Evolutionary conservation across 192 early-diverging fungal genomes (phyloP), one percentile per base, ranked within the genome.

Genomic region (Umbelopsis vinacea): DNA sequence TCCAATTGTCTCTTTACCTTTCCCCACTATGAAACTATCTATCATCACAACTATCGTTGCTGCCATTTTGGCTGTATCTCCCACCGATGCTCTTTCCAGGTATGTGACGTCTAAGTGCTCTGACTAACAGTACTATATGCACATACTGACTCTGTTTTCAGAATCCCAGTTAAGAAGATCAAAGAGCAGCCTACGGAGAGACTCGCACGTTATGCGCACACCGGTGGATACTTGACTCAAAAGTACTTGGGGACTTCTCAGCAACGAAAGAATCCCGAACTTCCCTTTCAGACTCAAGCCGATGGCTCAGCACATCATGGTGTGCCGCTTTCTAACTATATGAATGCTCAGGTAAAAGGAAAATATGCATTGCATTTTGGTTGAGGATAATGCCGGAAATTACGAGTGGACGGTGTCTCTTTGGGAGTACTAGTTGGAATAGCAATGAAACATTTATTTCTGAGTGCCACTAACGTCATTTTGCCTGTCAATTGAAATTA

Each of bases 311-410:
- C 85, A 21, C 67, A 85, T 10, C 89, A 89, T 47, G 92, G 91
- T 33, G 87, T 95, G 46, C 94, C 95, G 29, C 84, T 95, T 22
- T 91, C 93, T 45, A 93, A 97, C 86, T 96, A 89, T 78, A 92
- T 94, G 94, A 97, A 99, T 71, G 97, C 96, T 4, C 92, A 93
- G 79, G 87, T 87, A 75, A 77, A 21, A 3, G 11, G 46, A 73
- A 43, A 73, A 21, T 1, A 63, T 29, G 23, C 33, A 6, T 63
- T 6, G 17, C 2, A 33, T 38, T 43, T 43, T 43, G 2, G 29
- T 29, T 1, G 29, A n/a, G n/a, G n/a, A n/a, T n/a, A n/a, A n/a
- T 29, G 29, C 29, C 29, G 29, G 29, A 29, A 29, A 29, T 29
- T 29, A 29, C 29, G 29, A 3, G 29, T 29, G 1, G 29, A 2